phyloP scores from a whole-genome alignment of 2,329 filamentous ascomycete genomes.

The Elsinoe fawcettii region DNA sequence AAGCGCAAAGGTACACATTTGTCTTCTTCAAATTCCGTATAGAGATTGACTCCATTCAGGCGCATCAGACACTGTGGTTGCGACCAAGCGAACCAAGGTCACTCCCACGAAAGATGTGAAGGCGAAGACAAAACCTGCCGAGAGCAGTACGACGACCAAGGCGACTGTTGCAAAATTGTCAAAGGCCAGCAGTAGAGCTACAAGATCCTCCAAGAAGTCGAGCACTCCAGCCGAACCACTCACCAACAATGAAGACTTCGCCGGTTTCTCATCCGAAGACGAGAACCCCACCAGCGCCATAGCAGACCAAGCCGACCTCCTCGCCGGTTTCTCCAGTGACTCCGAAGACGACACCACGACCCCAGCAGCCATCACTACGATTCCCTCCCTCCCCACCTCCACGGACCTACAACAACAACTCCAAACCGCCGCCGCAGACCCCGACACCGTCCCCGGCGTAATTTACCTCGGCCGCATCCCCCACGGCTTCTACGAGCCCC shows the following conservation, averaged over 20 bases:
- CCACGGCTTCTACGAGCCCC: slow-evolving; percentile 93
- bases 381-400: slow-evolving; percentile 29
- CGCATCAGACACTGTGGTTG: slow-evolving; percentile 22
- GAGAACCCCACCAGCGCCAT: slow-evolving; percentile 26
- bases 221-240: slow-evolving; percentile 17
- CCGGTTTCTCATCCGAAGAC: slow-evolving; percentile 21
- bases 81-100: slow-evolving; percentile 30
- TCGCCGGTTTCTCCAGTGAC: slow-evolving; percentile 44
- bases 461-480: slow-evolving; percentile 87
- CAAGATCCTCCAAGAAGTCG: slow-evolving; percentile 14
- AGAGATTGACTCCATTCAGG: slow-evolving; percentile 16
- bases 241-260: slow-evolving; percentile 19
- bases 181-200: background rate
- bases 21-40: background rate
- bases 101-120: slow-evolving; percentile 22
- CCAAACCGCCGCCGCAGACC: slow-evolving; percentile 42
- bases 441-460: slow-evolving; percentile 59
- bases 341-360: slow-evolving; percentile 33
- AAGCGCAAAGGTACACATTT: slow-evolving; percentile 30
- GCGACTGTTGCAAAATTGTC: background rate
- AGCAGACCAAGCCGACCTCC: slow-evolving; percentile 43
- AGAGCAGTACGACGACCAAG: background rate
- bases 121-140: slow-evolving; percentile 14
- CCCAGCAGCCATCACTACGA: slow-evolving; percentile 32
- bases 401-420: slow-evolving; percentile 35